phyloP scores from a whole-genome alignment of 192 early-diverging fungal genomes.

The Mortierella alpina region DNA sequence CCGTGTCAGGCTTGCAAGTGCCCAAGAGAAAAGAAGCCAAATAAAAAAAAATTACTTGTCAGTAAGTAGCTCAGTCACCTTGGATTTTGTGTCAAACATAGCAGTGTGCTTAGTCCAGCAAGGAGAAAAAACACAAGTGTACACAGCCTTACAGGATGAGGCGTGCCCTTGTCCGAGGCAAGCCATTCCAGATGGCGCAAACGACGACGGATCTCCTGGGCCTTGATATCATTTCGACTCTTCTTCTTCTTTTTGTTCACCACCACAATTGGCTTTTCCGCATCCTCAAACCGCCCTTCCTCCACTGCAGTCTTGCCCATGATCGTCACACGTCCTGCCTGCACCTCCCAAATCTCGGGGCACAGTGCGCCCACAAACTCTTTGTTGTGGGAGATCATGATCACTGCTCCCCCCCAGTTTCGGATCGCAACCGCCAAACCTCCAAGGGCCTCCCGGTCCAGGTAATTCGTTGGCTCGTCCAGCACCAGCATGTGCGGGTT shows the following conservation, averaged over 20 bases:
- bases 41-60: not conserved
- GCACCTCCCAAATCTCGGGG: constrained; percentile 77
- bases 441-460: constrained; percentile 83
- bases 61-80: not conserved
- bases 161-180: constrained; percentile 39
- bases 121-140: not conserved
- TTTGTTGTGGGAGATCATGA: constrained; percentile 85
- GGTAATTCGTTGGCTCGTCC: constrained; percentile 74
- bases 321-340: constrained; percentile 62
- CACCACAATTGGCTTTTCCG: constrained; percentile 60
- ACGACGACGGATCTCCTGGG: constrained; percentile 58
- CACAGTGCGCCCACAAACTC: constrained; percentile 79
- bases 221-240: constrained; percentile 66
- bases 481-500: constrained; percentile 86
- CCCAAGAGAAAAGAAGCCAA: not conserved
- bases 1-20: constrained; percentile 28
- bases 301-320: constrained; percentile 59
- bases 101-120: not conserved
- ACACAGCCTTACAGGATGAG: constrained; percentile 25
- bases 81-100: not conserved
- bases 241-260: constrained; percentile 67
- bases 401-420: constrained; percentile 79
- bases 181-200: constrained; percentile 64
- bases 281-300: constrained; percentile 56
- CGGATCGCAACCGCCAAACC: constrained; percentile 79